phyloP scores from a whole-genome alignment of 495 filamentous ascomycete genomes.

The Neurospora sp. region DNA sequence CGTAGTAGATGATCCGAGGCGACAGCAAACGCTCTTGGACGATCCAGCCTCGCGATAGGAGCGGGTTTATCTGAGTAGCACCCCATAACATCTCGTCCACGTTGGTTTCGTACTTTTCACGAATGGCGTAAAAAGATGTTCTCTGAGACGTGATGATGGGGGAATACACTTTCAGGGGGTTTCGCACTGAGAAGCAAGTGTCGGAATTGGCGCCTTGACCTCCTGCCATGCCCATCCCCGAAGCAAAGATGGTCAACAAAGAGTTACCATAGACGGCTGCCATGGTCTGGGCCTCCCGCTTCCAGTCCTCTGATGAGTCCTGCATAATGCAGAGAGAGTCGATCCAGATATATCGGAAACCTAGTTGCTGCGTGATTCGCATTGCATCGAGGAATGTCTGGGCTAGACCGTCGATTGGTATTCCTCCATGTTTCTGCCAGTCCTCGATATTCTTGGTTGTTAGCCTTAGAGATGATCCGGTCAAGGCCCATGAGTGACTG shows the following conservation, averaged over 20 bases:
- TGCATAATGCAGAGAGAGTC: slow-evolving; percentile 6
- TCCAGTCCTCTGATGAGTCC: slow-evolving; percentile 4
- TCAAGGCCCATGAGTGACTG: slow-evolving; percentile 4
- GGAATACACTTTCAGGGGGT: not conserved
- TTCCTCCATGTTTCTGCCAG: not conserved
- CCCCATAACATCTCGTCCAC: slow-evolving; percentile 1
- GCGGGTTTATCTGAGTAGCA: not conserved
- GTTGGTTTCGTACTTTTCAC: not conserved
- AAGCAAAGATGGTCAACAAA: not conserved
- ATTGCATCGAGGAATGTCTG: slow-evolving; percentile 2
- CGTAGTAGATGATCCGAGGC: slow-evolving; percentile 5
- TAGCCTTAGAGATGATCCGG: not conserved
- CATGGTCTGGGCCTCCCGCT: slow-evolving; percentile 2
- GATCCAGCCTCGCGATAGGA: slow-evolving; percentile 6
- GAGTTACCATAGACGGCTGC: slow-evolving; percentile 3
- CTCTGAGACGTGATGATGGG: not conserved
- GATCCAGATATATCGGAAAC: not conserved
- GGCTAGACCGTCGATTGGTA: not conserved
- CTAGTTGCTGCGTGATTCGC: slow-evolving; percentile 1
- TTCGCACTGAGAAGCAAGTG: not conserved
- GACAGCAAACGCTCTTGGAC: slow-evolving; percentile 8
- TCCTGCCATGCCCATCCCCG: not conserved
- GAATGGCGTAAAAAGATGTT: not conserved
- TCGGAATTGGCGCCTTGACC: not conserved
- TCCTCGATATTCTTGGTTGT: not conserved